Evolutionary conservation across 345 rosid genomes (phyloP), one percentile per base, ranked within the genome.

Genomic region (Fremontodendron californicum): DNA sequence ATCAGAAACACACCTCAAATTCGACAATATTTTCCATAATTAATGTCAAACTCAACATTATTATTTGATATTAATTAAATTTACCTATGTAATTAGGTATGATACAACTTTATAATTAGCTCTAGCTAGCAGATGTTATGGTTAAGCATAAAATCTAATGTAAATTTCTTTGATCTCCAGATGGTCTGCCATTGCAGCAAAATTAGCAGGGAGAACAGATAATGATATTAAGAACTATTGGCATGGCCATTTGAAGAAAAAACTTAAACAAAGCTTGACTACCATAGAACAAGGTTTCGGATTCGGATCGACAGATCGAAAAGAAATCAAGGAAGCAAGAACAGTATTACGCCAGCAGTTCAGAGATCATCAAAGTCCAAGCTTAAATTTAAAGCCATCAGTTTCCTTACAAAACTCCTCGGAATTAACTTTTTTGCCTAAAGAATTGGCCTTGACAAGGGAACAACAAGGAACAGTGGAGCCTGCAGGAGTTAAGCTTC

Each of bases 211-310:
- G 40, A 64, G 84, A 62, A 82, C 85, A 46, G 87, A 82, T 27
- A 82, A 82, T 45, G 87, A 85, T 70, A 80, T 85, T 3, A 85
- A 85, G 61, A 85, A 85, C 48, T 68, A 66, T 8, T 82, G 87
- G 85, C 84, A 80, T 54, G 49, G 79, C 39, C 82, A 64, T 74
- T 29, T 80, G 69, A 85, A 85, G 82, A 85, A 85, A 46, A 85
- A 75, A 76, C 18, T 55, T 0, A 2, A 55, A 64, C 64, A 27
- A 27, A 60, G 64, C 19, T 9, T 0, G 0, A 37, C 40, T 37
- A 4, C 40, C 4, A 37, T 37, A 37, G 40, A 5, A 37, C 5
- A 37, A 37, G 40, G 5, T 37, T n/a, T n/a, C n/a, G n/a, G n/a
- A n/a, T 2, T 37, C 16, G 35, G 63, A 4, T 58, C 63, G 37